Base-by-base conservation (phyloP, 176 grass and related monocot species). In the Lolium multiflorum region DNA sequence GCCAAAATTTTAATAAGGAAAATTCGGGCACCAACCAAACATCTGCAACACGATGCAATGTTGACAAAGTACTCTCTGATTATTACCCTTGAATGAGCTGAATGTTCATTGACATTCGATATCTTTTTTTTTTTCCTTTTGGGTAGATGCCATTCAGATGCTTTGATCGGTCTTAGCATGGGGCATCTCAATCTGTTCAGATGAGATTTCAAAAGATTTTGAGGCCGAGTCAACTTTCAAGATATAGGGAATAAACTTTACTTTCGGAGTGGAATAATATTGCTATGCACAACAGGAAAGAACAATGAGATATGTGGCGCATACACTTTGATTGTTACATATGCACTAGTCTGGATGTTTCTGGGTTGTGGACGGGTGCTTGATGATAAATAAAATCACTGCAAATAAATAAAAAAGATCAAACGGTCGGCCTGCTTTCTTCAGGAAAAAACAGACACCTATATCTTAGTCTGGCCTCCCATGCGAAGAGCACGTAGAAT, bases 161-260 rank as follows among this genome's bases (percentile, higher is more conserved):
- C 61, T 71, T 76, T 21, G 11, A 20, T 21, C 72, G 10, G 56
- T 64, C 31, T 50, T 50, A 4, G 41, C 50, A 55, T 63, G 71
- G 46, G 79, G 72, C 31, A 78, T 86, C 79, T 46, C n/a, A 20
- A 47, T 86, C 79, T 57, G 5, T 82, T 52, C 17, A 24, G 24
- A 56, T 24, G 52, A 47, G 44, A 82, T 78, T 22, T 86, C 17
- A 18, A 71, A 82, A 78, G 63, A 86, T 78, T 82, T 63, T 62
- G 44, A 11, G 44, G 7, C 38, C 0, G 6, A 73, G 88, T 86
- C 78, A 71, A 90, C 78, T 82, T 25, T 68, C 14, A 51, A 37
- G 55, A 47, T 49, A 35, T 15, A 58, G 15, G 8, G 61, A 86
- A 82, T 69, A 31, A 77, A 76, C 15, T 77, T 46, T 13, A 6